A percentile compares a stretch with the other conserved stretches of the same genome.
Evolutionary conservation across 306 rosid species (phyloP).

Genomic region (Biancaea sappan): DNA sequence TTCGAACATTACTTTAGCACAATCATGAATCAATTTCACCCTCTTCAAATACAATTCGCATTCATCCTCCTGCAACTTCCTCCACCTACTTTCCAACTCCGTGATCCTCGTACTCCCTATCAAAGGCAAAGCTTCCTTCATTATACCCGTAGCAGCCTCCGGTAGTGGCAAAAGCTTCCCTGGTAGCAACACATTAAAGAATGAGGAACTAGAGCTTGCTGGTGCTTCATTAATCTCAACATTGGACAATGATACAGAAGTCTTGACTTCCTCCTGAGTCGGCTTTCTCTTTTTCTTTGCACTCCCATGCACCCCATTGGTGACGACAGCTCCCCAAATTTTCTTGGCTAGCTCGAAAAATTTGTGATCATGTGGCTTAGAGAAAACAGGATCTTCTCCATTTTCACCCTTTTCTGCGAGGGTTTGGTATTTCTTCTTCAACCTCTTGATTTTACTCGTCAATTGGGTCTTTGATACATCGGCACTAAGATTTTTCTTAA

Average conservation of each 20-base stretch:
- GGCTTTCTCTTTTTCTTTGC: conserved; percentile 26
- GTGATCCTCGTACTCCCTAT: conserved; percentile 37
- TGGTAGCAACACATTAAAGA: conserved; percentile 28
- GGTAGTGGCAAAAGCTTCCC: not conserved
- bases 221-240: conserved; percentile 15
- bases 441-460: conserved; percentile 45
- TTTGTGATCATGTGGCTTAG: conserved; percentile 43
- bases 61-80: conserved; percentile 33
- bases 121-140: conserved; percentile 34
- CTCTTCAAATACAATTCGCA: conserved; percentile 39
- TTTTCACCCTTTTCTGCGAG: conserved; percentile 28
- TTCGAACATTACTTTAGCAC: conserved; percentile 36
- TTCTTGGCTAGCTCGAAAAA: conserved; percentile 40
- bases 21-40: conserved; percentile 40
- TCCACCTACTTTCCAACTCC: conserved; percentile 51
- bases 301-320: conserved; percentile 3
- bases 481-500: conserved; percentile 37
- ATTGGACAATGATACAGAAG: conserved; percentile 27
- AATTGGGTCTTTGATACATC: conserved; percentile 44
- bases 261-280: conserved; percentile 18
- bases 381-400: conserved; percentile 37
- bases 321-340: conserved; percentile 38
- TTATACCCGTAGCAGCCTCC: not conserved
- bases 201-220: conserved; percentile 33
- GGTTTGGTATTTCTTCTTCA: conserved; percentile 50